These are phyloP conservation scores for Sodiomyces alkalinus DNA, from an alignment of 2,329 filamentous ascomycete species.

Conservation along the genomic window DNA sequence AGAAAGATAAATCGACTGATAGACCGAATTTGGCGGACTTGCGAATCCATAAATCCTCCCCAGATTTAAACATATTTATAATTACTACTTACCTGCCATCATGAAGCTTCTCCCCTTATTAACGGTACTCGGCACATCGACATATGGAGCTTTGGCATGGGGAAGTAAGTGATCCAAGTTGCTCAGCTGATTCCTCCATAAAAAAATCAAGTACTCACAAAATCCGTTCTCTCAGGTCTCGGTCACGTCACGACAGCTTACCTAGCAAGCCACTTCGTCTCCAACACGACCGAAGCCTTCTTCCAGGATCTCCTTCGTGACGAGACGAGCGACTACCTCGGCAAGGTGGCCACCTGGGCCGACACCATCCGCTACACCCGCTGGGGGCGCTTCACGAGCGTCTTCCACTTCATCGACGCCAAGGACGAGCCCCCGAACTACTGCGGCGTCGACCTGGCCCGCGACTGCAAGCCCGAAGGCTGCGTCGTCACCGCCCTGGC, in stretches of 20 bases:
- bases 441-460: conserved; percentile 41
- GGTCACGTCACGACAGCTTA: conserved; percentile 53
- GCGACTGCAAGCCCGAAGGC: conserved; percentile 47
- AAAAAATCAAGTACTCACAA: conserved; percentile 35
- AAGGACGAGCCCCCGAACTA: conserved; percentile 42
- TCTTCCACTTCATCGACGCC: conserved; percentile 56
- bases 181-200: conserved; percentile 4
- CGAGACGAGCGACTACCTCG: conserved; percentile 40
- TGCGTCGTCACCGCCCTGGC: conserved; percentile 46
- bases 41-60: neutral
- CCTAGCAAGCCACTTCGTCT: conserved; percentile 44
- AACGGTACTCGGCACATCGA: conserved; percentile 13
- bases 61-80: neutral
- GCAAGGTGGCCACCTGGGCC: conserved; percentile 50
- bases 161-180: conserved; percentile 19
- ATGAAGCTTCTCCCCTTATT: conserved; percentile 17
- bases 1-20: neutral
- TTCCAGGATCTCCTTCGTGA: conserved; percentile 43
- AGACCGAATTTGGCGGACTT: neutral
- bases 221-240: conserved; percentile 30
- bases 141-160: conserved; percentile 22
- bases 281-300: conserved; percentile 36
- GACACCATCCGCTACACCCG: conserved; percentile 50
- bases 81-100: neutral
- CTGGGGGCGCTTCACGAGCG: conserved; percentile 42